Conservation (phyloP, 805 yeast species). For the Sungouiozyma ichnusensis region DNA sequence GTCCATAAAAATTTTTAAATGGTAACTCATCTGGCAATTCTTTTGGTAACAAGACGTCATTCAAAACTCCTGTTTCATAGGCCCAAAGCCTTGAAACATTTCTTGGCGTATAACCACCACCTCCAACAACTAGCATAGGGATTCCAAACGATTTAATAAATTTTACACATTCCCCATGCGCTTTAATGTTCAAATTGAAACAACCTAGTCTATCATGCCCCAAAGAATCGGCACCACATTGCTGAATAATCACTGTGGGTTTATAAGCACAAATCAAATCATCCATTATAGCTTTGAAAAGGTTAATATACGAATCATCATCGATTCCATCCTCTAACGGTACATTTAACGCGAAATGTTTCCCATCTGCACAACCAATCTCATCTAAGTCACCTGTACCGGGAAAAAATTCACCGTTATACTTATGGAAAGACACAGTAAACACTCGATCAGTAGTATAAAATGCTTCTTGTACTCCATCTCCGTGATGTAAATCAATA, state of each 20-base stretch:
- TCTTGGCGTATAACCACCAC: conserved; percentile 97
- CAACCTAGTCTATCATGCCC: conserved; percentile 95
- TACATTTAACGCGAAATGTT: conserved; percentile 73
- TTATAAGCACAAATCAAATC: conserved; percentile 80
- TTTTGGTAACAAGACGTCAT: conserved; percentile 66
- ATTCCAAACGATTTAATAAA: conserved; percentile 77
- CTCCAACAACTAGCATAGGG: conserved; percentile 91
- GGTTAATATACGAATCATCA: conserved; percentile 47
- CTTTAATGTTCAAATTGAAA: conserved; percentile 84
- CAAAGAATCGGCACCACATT: conserved; percentile 96
- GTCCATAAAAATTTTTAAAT: conserved; percentile 74
- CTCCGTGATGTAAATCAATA: conserved; percentile 90
- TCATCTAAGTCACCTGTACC: conserved; percentile 86
- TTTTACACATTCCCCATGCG: conserved; percentile 93
- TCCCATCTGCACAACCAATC: conserved; percentile 75
- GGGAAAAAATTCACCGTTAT: conserved; percentile 83
- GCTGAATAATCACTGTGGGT: conserved; percentile 94
- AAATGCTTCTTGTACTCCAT: conserved; percentile 91
- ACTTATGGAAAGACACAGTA: conserved; percentile 86
- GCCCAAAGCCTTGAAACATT: conserved; percentile 96
- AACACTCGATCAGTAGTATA: conserved; percentile 85
- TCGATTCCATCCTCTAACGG: conserved; percentile 91
- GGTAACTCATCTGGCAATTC: conserved; percentile 68
- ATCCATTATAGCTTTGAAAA: conserved; percentile 66
- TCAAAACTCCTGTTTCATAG: conserved; percentile 79